Conservation (phyloP, 805 yeast genomes). For the Deakozyma indianensis region DNA sequence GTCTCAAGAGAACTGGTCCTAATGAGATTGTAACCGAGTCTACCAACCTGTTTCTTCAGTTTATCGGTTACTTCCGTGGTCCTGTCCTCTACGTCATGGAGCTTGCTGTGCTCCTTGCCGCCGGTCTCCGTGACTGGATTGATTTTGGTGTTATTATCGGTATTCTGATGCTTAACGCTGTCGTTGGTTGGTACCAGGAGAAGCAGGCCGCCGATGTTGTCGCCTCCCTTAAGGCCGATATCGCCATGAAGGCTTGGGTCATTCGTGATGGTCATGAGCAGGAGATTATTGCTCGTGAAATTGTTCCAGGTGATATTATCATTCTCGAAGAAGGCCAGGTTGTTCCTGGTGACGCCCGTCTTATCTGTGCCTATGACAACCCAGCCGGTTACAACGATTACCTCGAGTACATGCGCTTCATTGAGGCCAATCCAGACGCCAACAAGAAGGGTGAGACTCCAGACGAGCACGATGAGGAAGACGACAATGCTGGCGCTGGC, state of each 20-base stretch:
- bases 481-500: constrained; percentile 27
- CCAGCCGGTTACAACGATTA: constrained; percentile 24
- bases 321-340: constrained; percentile 89
- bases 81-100: constrained; percentile 95
- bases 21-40: constrained; percentile 83
- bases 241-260: constrained; percentile 79
- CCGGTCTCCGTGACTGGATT: constrained; percentile 96
- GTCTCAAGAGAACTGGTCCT: constrained; percentile 82
- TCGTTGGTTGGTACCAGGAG: constrained; percentile 94
- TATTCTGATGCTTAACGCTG: constrained; percentile 73
- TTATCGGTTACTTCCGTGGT: constrained; percentile 77
- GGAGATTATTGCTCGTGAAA: constrained; percentile 69
- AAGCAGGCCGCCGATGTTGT: constrained; percentile 97
- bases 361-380: constrained; percentile 27
- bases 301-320: constrained; percentile 90
- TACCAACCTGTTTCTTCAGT: constrained; percentile 66
- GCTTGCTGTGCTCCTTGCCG: constrained; percentile 87
- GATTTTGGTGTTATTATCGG: constrained; percentile 96
- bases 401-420: constrained; percentile 20
- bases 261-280: constrained; percentile 70
- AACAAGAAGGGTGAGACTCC: constrained; percentile 11
- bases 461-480: constrained; percentile 16
- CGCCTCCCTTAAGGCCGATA: constrained; percentile 86
- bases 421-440: constrained; percentile 17
- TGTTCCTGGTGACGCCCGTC: constrained; percentile 86